phyloP scores from a whole-genome alignment of 306 rosid species.

The Castanospermum australe region DNA sequence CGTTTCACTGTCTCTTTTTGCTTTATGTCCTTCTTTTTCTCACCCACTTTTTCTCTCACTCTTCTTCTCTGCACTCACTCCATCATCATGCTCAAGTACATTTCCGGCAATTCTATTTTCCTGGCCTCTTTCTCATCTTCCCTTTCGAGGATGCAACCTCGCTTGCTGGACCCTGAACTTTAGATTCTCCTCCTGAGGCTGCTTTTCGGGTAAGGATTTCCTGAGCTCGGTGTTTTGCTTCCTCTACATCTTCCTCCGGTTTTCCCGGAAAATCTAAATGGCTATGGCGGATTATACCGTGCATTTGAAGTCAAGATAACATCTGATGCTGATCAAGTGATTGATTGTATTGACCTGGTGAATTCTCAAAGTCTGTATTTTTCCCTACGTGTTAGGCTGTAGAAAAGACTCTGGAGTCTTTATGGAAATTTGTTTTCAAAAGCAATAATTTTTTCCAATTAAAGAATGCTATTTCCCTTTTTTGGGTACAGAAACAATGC shows the following conservation, averaged over 20 bases:
- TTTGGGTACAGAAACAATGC: not conserved
- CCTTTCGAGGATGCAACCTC: not conserved
- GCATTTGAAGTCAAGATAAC: not conserved
- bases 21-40: conserved; percentile 29
- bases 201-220: conserved; percentile 24
- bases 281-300: not conserved
- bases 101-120: conserved; percentile 17
- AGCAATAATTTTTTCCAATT: not conserved
- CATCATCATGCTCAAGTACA: conserved; percentile 15
- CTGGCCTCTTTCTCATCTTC: not conserved
- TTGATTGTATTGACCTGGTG: not conserved
- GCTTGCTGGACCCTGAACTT: not conserved
- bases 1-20: conserved; percentile 24
- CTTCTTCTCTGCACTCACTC: not conserved
- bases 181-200: conserved; percentile 12
- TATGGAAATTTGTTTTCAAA: not conserved
- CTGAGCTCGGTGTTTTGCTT: not conserved
- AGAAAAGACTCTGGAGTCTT: not conserved
- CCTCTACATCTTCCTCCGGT: not conserved
- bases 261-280: not conserved
- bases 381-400: not conserved
- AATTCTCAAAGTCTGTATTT: not conserved
- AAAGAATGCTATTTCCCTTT: not conserved
- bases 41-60: not conserved
- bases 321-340: not conserved